Evolutionary conservation across 2,329 filamentous ascomycete genomes (phyloP).

Genomic region (Trichoderma guizhouense): DNA sequence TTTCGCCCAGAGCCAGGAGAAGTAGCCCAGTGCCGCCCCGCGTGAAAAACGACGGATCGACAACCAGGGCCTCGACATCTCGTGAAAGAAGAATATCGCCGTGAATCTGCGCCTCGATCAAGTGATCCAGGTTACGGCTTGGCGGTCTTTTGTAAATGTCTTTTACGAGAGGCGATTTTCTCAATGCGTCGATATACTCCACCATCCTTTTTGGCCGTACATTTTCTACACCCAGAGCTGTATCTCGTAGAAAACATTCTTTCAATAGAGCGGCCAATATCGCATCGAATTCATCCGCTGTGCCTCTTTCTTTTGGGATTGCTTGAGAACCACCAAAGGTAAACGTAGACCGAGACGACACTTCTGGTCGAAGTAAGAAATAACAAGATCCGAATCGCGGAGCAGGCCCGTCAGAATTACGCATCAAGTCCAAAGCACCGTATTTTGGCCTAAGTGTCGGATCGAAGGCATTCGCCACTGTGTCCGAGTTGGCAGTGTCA

Average conservation of each 20-base stretch:
- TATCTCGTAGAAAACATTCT: slow-evolving; percentile 23
- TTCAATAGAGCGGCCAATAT: slow-evolving; percentile 22
- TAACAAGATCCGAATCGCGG: slow-evolving; percentile 24
- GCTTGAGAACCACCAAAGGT: slow-evolving; percentile 23
- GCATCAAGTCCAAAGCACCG: slow-evolving; percentile 23
- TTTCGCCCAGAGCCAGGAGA: slow-evolving; percentile 15
- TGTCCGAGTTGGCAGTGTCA: neutral
- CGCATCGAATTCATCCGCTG: slow-evolving; percentile 20
- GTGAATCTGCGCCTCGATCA: slow-evolving; percentile 25
- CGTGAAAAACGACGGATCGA: slow-evolving; percentile 22
- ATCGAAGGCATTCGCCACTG: neutral
- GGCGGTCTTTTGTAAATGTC: neutral
- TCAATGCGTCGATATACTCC: slow-evolving; percentile 9
- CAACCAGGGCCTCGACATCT: slow-evolving; percentile 23
- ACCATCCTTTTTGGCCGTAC: slow-evolving; percentile 18
- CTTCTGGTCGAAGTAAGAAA: slow-evolving; percentile 20
- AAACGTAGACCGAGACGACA: slow-evolving; percentile 20
- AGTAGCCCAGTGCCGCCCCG: slow-evolving; percentile 10
- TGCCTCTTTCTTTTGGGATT: slow-evolving; percentile 19
- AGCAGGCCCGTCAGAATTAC: slow-evolving; percentile 21
- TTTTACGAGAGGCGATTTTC: neutral
- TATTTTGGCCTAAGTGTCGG: slow-evolving; percentile 21
- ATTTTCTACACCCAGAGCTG: slow-evolving; percentile 18
- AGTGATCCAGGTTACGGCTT: slow-evolving; percentile 23
- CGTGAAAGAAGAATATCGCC: slow-evolving; percentile 20